phyloP scores from a whole-genome alignment of 1,139 yeast species.

The Entelexis sorbosivorans region DNA sequence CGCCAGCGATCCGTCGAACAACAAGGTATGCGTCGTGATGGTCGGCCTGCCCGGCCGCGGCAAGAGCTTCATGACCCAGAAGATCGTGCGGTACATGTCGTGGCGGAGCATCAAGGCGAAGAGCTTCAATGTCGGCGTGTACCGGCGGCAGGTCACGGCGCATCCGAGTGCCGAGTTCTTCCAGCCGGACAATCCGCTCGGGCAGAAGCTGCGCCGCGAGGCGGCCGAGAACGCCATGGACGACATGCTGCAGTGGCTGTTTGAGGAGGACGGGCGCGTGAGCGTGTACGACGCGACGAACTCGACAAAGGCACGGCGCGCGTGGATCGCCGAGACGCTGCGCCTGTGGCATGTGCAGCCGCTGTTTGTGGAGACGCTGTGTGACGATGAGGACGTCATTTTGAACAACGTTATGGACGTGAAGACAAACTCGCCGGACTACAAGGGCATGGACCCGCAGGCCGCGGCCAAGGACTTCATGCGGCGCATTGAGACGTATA shows the following conservation, averaged over 20 bases:
- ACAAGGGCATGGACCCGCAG: slow-evolving; percentile 58
- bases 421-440: slow-evolving; percentile 80
- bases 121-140: slow-evolving; percentile 81
- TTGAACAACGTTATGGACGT: slow-evolving; percentile 75
- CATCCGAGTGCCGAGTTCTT: slow-evolving; percentile 69
- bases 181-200: slow-evolving; percentile 54
- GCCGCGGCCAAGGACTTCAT: slow-evolving; percentile 62
- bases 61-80: slow-evolving; percentile 69
- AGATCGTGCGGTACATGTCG: slow-evolving; percentile 73
- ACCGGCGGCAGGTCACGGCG: slow-evolving; percentile 51
- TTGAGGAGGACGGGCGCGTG: slow-evolving; percentile 69
- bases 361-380: slow-evolving; percentile 83
- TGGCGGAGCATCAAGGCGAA: slow-evolving; percentile 86
- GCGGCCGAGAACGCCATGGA: slow-evolving; percentile 62
- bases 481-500: slow-evolving; percentile 62
- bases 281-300: slow-evolving; percentile 89
- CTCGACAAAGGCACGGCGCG: slow-evolving; percentile 60
- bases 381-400: slow-evolving; percentile 71
- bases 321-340: slow-evolving; percentile 52
- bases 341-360: slow-evolving; percentile 66
- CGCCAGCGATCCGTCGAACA: slow-evolving; percentile 22
- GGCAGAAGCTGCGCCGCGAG: slow-evolving; percentile 48
- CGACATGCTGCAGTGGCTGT: slow-evolving; percentile 88
- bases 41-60: slow-evolving; percentile 35
- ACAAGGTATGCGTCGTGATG: slow-evolving; percentile 33